These are phyloP conservation scores for Meyerozyma carpophila DNA, from an alignment of 1,139 yeast species.

Conservation along the genomic window DNA sequence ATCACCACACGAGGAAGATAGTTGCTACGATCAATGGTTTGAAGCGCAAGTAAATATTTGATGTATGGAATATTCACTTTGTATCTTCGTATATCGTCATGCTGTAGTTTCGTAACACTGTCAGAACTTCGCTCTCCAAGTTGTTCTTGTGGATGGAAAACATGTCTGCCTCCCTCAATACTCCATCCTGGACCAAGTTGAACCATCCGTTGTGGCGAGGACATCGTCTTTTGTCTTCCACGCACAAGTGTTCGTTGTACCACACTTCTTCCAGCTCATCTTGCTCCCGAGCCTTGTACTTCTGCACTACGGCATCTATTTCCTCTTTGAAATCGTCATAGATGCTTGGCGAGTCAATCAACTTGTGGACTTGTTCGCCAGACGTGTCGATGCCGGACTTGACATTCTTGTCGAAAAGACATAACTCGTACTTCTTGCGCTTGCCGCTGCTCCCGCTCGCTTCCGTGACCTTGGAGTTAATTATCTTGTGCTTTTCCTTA, in stretches of 20 bases:
- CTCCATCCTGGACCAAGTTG: slow-evolving; percentile 44
- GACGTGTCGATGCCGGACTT: not conserved
- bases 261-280: slow-evolving; percentile 16
- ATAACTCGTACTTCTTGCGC: slow-evolving; percentile 25
- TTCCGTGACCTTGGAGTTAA: slow-evolving; percentile 30
- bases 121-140: slow-evolving; percentile 19
- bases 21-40: slow-evolving; percentile 73
- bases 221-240: slow-evolving; percentile 64
- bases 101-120: slow-evolving; percentile 28
- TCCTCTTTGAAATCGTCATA: slow-evolving; percentile 12
- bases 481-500: slow-evolving; percentile 30
- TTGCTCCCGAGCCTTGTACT: slow-evolving; percentile 3
- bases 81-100: slow-evolving; percentile 26
- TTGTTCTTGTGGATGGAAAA: slow-evolving; percentile 15
- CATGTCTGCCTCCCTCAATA: slow-evolving; percentile 26
- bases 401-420: slow-evolving; percentile 23
- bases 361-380: slow-evolving; percentile 1
- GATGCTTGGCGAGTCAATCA: slow-evolving; percentile 4
- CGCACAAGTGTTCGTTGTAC: slow-evolving; percentile 35
- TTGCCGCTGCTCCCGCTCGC: slow-evolving; percentile 15
- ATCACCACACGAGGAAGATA: slow-evolving; percentile 56
- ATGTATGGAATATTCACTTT: not conserved
- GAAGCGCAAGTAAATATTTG: slow-evolving; percentile 14
- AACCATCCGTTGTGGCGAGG: slow-evolving; percentile 65
- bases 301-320: slow-evolving; percentile 14